Evolutionary conservation across 305 asterid species (phyloP).

Genomic region (Fraxinus dipetala): DNA sequence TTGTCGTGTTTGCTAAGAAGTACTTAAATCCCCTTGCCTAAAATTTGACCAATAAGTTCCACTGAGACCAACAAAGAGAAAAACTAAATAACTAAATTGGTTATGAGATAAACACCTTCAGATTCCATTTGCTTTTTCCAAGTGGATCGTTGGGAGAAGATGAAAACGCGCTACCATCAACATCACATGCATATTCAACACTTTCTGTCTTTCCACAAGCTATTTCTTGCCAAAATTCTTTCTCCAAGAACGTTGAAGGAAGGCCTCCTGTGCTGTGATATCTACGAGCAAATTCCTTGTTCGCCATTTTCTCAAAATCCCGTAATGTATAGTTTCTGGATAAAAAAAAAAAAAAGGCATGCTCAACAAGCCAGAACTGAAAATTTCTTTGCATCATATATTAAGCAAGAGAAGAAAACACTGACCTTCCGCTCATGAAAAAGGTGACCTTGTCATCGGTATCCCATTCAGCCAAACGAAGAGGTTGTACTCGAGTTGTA

Average conservation of each 20-base stretch:
- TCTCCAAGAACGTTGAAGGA: constrained; percentile 78
- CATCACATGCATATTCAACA: constrained; percentile 99
- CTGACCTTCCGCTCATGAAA: constrained; percentile 93
- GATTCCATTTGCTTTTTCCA: constrained; percentile 92
- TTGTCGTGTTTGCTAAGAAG: constrained; percentile 11
- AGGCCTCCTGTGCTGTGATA: constrained; percentile 82
- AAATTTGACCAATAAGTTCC: constrained; percentile 12
- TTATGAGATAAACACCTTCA: constrained; percentile 63
- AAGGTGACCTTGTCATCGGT: constrained; percentile 85
- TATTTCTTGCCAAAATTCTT: constrained; percentile 97
- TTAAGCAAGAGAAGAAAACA: constrained; percentile 10
- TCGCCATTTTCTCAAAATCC: constrained; percentile 96
- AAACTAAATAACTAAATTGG: neutral
- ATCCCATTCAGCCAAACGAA: constrained; percentile 96
- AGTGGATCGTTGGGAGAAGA: constrained; percentile 76
- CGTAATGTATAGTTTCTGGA: constrained; percentile 84
- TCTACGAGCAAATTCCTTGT: constrained; percentile 87
- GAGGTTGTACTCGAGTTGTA: constrained; percentile 96
- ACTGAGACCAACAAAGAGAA: constrained; percentile 4
- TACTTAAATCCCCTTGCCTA: neutral
- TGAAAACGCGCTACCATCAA: constrained; percentile 98
- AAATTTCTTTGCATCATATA: constrained; percentile 9
- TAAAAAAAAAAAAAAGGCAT: constrained; percentile 21
- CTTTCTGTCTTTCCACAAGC: constrained; percentile 91
- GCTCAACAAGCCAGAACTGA: constrained; percentile 24